phyloP scores from a whole-genome alignment of 2,329 filamentous ascomycete species.

The Trichoderma oligosporum region DNA sequence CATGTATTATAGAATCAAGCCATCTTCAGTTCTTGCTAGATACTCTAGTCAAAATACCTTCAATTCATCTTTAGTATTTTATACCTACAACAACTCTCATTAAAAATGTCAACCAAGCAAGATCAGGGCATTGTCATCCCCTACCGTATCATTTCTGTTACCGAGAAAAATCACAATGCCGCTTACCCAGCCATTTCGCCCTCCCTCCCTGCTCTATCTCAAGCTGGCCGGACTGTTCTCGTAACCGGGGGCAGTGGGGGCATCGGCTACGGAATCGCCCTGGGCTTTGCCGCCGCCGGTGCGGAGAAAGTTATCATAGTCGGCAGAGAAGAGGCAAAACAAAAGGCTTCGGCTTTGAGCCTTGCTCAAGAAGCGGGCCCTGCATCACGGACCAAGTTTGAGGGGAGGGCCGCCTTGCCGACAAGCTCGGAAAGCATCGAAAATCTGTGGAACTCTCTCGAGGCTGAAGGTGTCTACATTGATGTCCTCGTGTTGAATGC shows the following conservation, averaged over 20 bases:
- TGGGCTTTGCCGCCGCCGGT: slow-evolving; percentile 45
- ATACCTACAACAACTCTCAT: not conserved
- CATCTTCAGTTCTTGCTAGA: no score
- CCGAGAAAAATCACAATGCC: slow-evolving; percentile 26
- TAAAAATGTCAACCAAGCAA: not conserved
- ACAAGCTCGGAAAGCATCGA: slow-evolving; percentile 25
- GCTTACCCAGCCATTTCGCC: slow-evolving; percentile 38
- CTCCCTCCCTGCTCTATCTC: slow-evolving; percentile 35
- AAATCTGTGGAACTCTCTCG: slow-evolving; percentile 31
- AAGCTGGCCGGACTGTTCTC: slow-evolving; percentile 49
- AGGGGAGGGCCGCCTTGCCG: slow-evolving; percentile 23
- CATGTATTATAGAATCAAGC: no score
- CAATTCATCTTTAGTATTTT: no score
- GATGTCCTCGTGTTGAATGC: slow-evolving; percentile 29
- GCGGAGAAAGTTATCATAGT: slow-evolving; percentile 37
- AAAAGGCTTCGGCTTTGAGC: not conserved
- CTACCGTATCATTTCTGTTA: slow-evolving; percentile 5
- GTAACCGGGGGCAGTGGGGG: slow-evolving; percentile 63
- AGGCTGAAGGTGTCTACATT: slow-evolving; percentile 23
- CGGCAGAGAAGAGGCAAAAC: slow-evolving; percentile 30
- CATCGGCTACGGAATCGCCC: slow-evolving; percentile 61
- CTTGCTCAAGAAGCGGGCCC: not conserved
- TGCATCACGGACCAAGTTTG: slow-evolving; percentile 5
- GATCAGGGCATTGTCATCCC: not conserved
- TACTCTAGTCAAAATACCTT: no score